Evolutionary conservation across 768 basidiomycete genomes (phyloP).

Genomic region (Boletellus emodensis): DNA sequence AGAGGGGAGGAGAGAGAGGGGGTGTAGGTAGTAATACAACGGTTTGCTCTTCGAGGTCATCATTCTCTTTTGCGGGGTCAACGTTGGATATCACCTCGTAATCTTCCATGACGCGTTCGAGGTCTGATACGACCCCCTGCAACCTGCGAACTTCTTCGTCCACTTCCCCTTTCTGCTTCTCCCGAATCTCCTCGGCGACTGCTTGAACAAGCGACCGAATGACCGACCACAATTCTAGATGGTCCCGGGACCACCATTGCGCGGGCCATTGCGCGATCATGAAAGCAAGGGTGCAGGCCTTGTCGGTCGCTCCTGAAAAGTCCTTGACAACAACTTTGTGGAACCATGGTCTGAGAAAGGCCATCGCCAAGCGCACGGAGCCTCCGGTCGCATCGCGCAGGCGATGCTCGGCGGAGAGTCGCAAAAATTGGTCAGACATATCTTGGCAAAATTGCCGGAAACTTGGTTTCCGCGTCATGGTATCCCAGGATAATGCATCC

Average conservation of each 20-base stretch:
- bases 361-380: slow-evolving; percentile 62
- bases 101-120: slow-evolving; percentile 43
- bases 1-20: slow-evolving; percentile 19
- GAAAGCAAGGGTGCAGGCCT: slow-evolving; percentile 42
- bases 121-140: slow-evolving; percentile 46
- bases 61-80: slow-evolving; percentile 17
- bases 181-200: slow-evolving; percentile 62
- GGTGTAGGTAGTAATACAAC: slow-evolving; percentile 19
- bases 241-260: slow-evolving; percentile 63
- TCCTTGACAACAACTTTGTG: slow-evolving; percentile 44
- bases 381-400: slow-evolving; percentile 64
- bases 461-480: slow-evolving; percentile 52
- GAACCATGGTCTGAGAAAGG: slow-evolving; percentile 70
- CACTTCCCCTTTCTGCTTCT: slow-evolving; percentile 39
- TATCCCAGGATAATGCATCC: slow-evolving; percentile 50
- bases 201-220: slow-evolving; percentile 56
- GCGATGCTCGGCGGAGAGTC: slow-evolving; percentile 49
- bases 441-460: slow-evolving; percentile 71
- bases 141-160: slow-evolving; percentile 47
- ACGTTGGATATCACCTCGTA: slow-evolving; percentile 33
- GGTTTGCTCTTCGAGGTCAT: slow-evolving; percentile 7
- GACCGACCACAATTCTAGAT: slow-evolving; percentile 56
- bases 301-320: slow-evolving; percentile 35
- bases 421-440: slow-evolving; percentile 60
- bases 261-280: slow-evolving; percentile 64